Evolutionary conservation across 2,329 filamentous ascomycete genomes (phyloP).

Genomic region (Aureobasidium sp.): DNA sequence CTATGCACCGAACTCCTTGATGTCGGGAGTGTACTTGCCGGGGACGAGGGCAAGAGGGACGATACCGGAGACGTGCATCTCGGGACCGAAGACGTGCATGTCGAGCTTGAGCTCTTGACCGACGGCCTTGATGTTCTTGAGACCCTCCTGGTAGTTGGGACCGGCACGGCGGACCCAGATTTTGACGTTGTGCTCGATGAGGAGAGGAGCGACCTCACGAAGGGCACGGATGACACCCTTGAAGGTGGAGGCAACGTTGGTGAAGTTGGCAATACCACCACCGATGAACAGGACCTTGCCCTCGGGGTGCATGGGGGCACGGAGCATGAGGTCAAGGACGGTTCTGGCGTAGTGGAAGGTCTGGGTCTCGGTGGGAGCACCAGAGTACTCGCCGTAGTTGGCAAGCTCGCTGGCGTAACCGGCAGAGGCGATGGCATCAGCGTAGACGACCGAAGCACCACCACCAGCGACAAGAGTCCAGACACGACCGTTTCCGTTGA

Average conservation of each 20-base stretch:
- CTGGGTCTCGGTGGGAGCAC: constrained; percentile 96
- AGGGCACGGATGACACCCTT: constrained; percentile 98
- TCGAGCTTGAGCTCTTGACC: constrained; percentile 89
- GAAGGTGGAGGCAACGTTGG: constrained; percentile 96
- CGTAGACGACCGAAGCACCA: constrained; percentile 98
- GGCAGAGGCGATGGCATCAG: constrained; percentile 93
- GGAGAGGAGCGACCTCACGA: constrained; percentile 74
- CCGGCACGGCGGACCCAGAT: constrained; percentile 91
- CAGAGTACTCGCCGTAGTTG: constrained; percentile 99
- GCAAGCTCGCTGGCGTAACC: constrained; percentile 94
- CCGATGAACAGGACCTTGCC: constrained; percentile 99
- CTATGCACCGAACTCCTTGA: constrained; percentile 55
- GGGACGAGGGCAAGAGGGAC: constrained; percentile 75
- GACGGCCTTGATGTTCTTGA: constrained; percentile 99
- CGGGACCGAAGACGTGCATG: constrained; percentile 82
- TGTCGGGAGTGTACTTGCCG: constrained; percentile 51
- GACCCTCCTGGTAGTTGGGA: constrained; percentile 98
- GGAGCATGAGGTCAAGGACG: constrained; percentile 94
- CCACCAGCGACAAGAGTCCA: constrained; percentile 99
- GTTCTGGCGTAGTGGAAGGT: constrained; percentile 99
- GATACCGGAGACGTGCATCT: constrained; percentile 89
- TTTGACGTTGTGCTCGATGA: constrained; percentile 94
- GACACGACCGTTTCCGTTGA: constrained; percentile 85
- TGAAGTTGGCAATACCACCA: constrained; percentile 99
- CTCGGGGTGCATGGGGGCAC: constrained; percentile 72